Conservation (phyloP, 2,329 filamentous ascomycete genomes). For the Knufia fluminis region DNA sequence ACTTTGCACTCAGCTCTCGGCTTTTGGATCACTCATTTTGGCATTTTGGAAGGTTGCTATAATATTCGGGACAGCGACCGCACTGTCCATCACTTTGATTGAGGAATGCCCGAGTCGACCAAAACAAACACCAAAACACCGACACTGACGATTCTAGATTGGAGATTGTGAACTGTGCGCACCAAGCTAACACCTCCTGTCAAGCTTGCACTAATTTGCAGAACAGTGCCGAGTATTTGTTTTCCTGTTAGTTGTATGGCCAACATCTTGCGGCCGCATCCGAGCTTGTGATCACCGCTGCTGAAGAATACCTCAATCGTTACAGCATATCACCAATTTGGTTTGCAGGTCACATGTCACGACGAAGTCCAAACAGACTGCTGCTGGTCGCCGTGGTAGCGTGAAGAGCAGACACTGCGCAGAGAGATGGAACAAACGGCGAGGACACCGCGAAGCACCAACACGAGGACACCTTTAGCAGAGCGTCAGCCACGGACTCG, state of each 20-base stretch:
- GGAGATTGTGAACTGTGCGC: neutral
- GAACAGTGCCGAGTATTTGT: constrained; percentile 3
- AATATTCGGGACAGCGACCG: neutral
- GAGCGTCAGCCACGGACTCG: constrained; percentile 19
- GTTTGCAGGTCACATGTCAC: constrained; percentile 1
- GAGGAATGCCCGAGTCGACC: constrained; percentile 6
- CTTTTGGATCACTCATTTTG: neutral
- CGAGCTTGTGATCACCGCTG: neutral
- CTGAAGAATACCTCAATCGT: neutral
- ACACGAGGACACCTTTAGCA: constrained; percentile 14
- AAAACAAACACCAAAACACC: neutral
- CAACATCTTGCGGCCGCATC: too few species aligned
- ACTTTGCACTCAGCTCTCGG: neutral
- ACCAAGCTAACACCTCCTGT: neutral
- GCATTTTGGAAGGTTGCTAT: neutral
- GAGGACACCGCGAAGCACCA: neutral
- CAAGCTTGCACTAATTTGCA: constrained; percentile 4
- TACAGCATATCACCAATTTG: neutral
- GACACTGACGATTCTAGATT: neutral
- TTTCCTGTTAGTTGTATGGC: neutral
- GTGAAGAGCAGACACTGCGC: neutral
- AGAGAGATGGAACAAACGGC: constrained; percentile 4
- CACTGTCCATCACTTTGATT: constrained; percentile 8
- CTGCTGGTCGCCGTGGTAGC: neutral
- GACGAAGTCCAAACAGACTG: neutral